Evolutionary conservation across 345 rosid genomes (phyloP).

Genomic region (Eucalyptus regnans): DNA sequence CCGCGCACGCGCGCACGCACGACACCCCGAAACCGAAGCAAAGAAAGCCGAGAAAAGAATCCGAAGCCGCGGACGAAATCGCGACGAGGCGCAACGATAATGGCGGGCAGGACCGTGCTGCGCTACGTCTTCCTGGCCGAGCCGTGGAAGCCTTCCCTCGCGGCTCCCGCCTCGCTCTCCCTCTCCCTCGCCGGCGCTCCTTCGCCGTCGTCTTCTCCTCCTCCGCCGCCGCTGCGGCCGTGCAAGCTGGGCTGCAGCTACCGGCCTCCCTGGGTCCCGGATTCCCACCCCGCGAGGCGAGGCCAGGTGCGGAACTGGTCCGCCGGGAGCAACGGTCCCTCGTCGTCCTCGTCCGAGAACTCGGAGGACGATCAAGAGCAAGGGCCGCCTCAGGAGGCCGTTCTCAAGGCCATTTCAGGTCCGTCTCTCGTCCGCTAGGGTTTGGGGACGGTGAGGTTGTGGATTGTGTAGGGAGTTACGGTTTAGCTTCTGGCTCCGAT

Average conservation of each 20-base stretch:
- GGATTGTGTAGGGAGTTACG: neutral
- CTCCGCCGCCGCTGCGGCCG: neutral
- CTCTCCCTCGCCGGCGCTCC: conserved; percentile 7
- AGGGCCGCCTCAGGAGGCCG: conserved; percentile 88
- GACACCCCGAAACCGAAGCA: neutral
- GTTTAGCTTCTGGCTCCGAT: neutral
- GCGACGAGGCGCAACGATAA: neutral
- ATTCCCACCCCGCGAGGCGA: neutral
- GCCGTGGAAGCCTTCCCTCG: conserved; percentile 32
- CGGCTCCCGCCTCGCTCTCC: conserved; percentile 10
- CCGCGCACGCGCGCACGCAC: neutral
- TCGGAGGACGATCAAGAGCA: conserved; percentile 40
- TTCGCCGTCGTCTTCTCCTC: neutral
- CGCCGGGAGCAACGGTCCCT: neutral
- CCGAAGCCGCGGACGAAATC: neutral
- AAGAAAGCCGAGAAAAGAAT: neutral
- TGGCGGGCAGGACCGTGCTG: conserved; percentile 68
- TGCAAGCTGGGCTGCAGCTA: conserved; percentile 4
- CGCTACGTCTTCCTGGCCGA: conserved; percentile 51
- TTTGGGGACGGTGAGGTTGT: neutral
- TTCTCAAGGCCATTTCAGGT: conserved; percentile 97
- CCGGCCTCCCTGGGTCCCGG: conserved; percentile 17
- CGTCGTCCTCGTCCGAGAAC: neutral
- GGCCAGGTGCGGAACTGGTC: conserved; percentile 21
- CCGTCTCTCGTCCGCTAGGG: neutral